Evolutionary conservation across 2,329 filamentous ascomycete genomes (phyloP), one percentile per base, ranked within the genome.

Genomic region (Colletotrichum musae): DNA sequence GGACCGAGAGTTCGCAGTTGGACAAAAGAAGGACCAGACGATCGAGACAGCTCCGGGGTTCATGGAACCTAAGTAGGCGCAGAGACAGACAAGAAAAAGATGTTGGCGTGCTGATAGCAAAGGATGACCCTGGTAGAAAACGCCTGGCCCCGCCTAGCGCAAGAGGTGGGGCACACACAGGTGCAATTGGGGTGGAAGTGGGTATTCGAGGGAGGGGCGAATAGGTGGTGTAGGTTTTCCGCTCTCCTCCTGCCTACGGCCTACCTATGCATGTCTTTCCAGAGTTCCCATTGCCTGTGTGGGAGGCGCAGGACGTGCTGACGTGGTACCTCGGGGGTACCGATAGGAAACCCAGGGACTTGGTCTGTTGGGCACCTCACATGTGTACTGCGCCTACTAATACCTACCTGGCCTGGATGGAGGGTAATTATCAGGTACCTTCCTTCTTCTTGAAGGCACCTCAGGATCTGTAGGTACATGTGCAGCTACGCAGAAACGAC

Each of bases 21-120:
- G 54, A 60, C 47, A 54, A 69, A 66, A 45, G 45, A 39, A 66
- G 56, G 21, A 62, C 39, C 54, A 59, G 48, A 64, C 51, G 39
- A 16, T 6, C 56, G 39, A 53, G 43, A 65, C 58, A 69, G 61
- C 61, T 59, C 65, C 56, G 66, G 66, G 66, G 66, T 56, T 58
- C 56, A 56, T 50, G 66, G 66, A 65, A 60, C 32, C 66, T 69
- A 66, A 66, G 66, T 69, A 69, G 52, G 60, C 28, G 41, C 43
- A 68, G 53, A 6, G 62, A 64, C 58, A 36, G 36, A 69, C 52
- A 36, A 39, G 66, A 59, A 51, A 65, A 69, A 66, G 61, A 66
- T 60, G 54, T 66, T 65, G 66, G 66, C 62, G 62, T 60, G 28
- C 61, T 69, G 62, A 69, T 69, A 69, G 56, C 56, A 56, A 56